Evolutionary conservation across 2,329 filamentous ascomycete genomes (phyloP).

Genomic region (Phaeophleospora eucalypticola): DNA sequence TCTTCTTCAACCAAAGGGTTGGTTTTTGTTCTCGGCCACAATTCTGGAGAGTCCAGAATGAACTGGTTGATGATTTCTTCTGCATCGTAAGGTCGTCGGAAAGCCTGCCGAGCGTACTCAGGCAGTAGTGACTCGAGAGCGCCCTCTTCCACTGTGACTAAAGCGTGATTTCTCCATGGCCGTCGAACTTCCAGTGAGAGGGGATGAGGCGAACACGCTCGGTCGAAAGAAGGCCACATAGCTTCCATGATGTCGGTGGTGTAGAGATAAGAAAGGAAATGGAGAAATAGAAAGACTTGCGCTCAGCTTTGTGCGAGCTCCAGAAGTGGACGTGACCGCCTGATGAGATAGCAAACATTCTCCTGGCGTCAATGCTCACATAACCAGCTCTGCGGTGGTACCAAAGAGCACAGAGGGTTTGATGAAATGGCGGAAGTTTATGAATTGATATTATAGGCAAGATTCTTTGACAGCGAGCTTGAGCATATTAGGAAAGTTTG

Average conservation of each 20-base stretch:
- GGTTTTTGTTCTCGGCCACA: slow-evolving; percentile 7
- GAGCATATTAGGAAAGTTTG: neutral
- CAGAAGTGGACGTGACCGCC: neutral
- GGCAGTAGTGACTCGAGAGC: slow-evolving; percentile 7
- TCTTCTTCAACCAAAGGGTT: slow-evolving; percentile 9
- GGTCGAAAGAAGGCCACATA: neutral
- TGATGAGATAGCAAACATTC: neutral
- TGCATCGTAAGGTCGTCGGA: slow-evolving; percentile 3
- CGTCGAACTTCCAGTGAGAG: neutral
- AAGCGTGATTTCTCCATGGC: neutral
- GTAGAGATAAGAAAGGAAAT: neutral
- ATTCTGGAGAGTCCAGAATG: slow-evolving; percentile 7
- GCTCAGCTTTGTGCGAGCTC: neutral
- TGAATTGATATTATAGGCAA: neutral
- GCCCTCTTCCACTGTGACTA: slow-evolving; percentile 3
- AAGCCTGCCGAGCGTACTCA: slow-evolving; percentile 1
- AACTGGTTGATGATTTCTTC: slow-evolving; percentile 7
- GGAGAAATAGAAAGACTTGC: neutral
- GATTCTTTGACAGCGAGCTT: too few species aligned
- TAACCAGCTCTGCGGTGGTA: too few species aligned
- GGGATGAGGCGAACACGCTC: neutral
- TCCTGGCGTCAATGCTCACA: neutral
- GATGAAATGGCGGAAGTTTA: neutral
- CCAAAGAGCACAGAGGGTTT: neutral
- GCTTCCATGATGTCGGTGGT: neutral